Base-by-base conservation (phyloP, 257 asterid species). In the Petunia secreta region DNA sequence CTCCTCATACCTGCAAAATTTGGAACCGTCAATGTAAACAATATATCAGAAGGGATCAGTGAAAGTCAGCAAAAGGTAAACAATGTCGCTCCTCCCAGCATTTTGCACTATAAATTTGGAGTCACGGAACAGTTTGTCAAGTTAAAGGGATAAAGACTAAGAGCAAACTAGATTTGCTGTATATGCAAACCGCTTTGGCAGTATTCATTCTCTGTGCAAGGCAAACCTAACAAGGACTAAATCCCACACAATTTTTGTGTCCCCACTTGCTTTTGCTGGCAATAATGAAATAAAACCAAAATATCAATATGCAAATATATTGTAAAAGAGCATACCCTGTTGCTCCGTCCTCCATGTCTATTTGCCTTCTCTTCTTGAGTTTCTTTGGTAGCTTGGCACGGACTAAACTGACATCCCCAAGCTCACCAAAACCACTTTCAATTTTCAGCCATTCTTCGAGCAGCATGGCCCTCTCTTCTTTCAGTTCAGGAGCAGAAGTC, bases 381-480 rank as follows among this genome's bases (percentile, higher is more conserved):
- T 92, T 96, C 93, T 91, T 94, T 15, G 98, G 98, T 82, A 90
- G 81, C 91, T 96, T 96, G 59, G 79, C 85, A 62, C 92, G 91
- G 63, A 91, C 98, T 81, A 90, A 80, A 41, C 86, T 92, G 65
- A 90, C 86, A 73, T 96, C 92, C 39, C 99, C 98, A 81, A 91
- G 83, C 85, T 92, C 97, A 4, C 90, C 95, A 64, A 91, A 96
- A 83, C 93, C 82, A 79, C 87, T 89, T 85, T 94, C 98, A 84
- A 87, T 63, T 82, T 89, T 91, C 75, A 91, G 74, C 98, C 99
- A 92, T 83, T 92, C 98, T 54, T 96, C 98, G 67, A 95, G 75
- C 68, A 95, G 94, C 97, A 95, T 95, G 48, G 98, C 95, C 80
- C 98, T 87, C 83, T 95, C 99, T 87, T 95, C 98, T 86, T 95